A percentile compares a stretch with the other conserved stretches of the same genome.
Evolutionary conservation across 2,329 filamentous ascomycete species (phyloP).

Genomic region (Aschersonia sp.): DNA sequence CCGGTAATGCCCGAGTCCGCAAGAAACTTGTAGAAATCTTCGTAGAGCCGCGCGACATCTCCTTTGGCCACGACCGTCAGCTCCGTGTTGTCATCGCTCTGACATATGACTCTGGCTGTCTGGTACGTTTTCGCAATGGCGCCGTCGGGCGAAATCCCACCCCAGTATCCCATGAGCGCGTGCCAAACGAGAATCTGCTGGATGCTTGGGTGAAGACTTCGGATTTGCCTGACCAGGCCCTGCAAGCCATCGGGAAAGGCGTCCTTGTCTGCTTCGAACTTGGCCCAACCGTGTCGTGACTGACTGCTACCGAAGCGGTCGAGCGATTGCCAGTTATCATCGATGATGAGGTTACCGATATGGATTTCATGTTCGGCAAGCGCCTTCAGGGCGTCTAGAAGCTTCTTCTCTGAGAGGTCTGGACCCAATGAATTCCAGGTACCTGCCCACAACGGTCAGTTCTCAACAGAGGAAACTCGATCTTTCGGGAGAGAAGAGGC

Average conservation of each 20-base stretch:
- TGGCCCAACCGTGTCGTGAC: slow-evolving; percentile 53
- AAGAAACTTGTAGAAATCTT: slow-evolving; percentile 84
- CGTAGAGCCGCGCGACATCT: slow-evolving; percentile 64
- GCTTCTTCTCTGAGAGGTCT: slow-evolving; percentile 63
- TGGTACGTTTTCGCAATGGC: slow-evolving; percentile 66
- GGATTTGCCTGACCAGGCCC: slow-evolving; percentile 53
- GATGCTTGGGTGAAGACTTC: slow-evolving; percentile 54
- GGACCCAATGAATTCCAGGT: slow-evolving; percentile 94
- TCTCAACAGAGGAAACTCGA: background rate
- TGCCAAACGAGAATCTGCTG: slow-evolving; percentile 90
- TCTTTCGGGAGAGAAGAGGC: slow-evolving; percentile 8
- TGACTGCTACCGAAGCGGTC: slow-evolving; percentile 34
- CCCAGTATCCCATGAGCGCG: slow-evolving; percentile 81
- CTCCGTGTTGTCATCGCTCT: slow-evolving; percentile 30
- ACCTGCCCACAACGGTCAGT: slow-evolving; percentile 22
- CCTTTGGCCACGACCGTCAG: slow-evolving; percentile 58
- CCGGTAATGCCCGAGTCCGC: slow-evolving; percentile 59
- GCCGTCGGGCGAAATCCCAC: slow-evolving; percentile 63
- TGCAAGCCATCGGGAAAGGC: slow-evolving; percentile 73
- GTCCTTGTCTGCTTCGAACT: slow-evolving; percentile 71
- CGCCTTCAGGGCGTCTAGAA: slow-evolving; percentile 58
- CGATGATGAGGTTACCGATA: slow-evolving; percentile 78
- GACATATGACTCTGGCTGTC: slow-evolving; percentile 44
- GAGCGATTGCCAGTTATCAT: slow-evolving; percentile 90
- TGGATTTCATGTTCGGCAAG: slow-evolving; percentile 60